Percentiles rank a stretch among this genome's conserved stretches.
These are phyloP conservation scores for Actinomortierella ambigua DNA, from an alignment of 371 early-diverging fungal genomes.

Conservation along the genomic window DNA sequence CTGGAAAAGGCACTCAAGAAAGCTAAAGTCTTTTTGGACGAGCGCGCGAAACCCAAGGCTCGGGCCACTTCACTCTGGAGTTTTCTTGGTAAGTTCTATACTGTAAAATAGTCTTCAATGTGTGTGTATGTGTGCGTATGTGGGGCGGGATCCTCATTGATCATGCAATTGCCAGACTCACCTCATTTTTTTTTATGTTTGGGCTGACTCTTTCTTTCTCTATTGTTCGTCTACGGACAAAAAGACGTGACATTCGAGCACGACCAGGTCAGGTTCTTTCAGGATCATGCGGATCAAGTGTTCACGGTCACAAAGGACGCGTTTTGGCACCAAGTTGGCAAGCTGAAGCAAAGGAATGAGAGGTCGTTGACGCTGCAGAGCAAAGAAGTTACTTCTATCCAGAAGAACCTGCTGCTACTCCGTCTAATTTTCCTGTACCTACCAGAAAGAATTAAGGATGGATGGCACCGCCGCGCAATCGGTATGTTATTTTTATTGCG, in stretches of 20 bases:
- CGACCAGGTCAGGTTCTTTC: slow-evolving; percentile 81
- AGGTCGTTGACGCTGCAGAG: slow-evolving; percentile 30
- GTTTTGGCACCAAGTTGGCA: slow-evolving; percentile 73
- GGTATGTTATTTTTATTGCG: slow-evolving; percentile 52
- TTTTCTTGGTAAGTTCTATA: slow-evolving; percentile 63
- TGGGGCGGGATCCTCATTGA: background rate
- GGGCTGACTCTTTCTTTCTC: background rate
- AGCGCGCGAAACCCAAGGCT: slow-evolving; percentile 75
- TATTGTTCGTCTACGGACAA: background rate
- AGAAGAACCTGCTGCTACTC: slow-evolving; percentile 67
- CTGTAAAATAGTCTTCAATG: background rate
- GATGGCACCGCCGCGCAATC: slow-evolving; percentile 74
- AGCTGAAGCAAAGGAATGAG: slow-evolving; percentile 67
- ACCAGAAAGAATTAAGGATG: slow-evolving; percentile 71
- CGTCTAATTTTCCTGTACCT: slow-evolving; percentile 72
- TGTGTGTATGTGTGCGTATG: too few species aligned
- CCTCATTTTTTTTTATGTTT: slow-evolving; percentile 1
- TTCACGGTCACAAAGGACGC: slow-evolving; percentile 72
- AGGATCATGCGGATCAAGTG: slow-evolving; percentile 76
- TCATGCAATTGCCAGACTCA: too few species aligned
- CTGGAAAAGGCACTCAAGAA: slow-evolving; percentile 70
- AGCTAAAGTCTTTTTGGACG: slow-evolving; percentile 78
- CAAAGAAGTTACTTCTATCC: slow-evolving; percentile 71
- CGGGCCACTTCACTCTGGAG: slow-evolving; percentile 71
- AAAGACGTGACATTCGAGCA: slow-evolving; percentile 72